Evolutionary conservation across 1,139 yeast genomes (phyloP), one percentile per base, ranked within the genome.

Genomic region (Schwanniomyces etchellsii): DNA sequence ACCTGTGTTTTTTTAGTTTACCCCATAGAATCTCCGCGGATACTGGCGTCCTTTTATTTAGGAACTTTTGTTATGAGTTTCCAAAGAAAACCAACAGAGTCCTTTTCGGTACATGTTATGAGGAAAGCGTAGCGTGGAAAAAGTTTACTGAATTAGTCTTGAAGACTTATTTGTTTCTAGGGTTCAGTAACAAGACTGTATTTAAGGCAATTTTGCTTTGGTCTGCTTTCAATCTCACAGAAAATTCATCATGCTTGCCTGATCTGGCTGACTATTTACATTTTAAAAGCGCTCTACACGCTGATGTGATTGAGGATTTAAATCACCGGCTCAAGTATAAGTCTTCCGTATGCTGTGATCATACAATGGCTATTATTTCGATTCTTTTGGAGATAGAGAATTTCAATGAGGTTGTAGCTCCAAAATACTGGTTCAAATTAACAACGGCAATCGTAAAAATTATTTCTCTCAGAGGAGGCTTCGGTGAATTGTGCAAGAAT

Each of bases 401-500:
- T 6, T 14, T 25, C 13, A 15, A 16, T 7, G 14, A 15, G 10
- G 21, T 28, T n/a, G 28, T 30, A n/a, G n/a, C n/a, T n/a, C n/a
- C n/a, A n/a, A 14, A 31, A 5, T 22, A 28, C 14, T 31, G 31
- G 31, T 18, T 12, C 14, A 15, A 20, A 10, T 20, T 31, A 11
- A 28, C 24, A 14, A 14, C 18, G 13, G 12, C 28, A 9, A 14
- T 28, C 9, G 28, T 28, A n/a, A 31, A 28, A 16, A 6, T 26
- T 5, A 24, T 31, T n/a, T 31, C 34, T 9, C 18, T 31, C 20
- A 28, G 34, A 16, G 34, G 34, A 6, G 34, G 34, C 4, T 17
- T 31, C 10, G 13, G 24, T 16, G 14, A 23, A 23, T 17, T 31
- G 4, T 14, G 14, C 5, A 24, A 31, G 10, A 18, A 31, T 6